Conservation (phyloP, 805 yeast genomes). For the Yarrowia porcina region DNA sequence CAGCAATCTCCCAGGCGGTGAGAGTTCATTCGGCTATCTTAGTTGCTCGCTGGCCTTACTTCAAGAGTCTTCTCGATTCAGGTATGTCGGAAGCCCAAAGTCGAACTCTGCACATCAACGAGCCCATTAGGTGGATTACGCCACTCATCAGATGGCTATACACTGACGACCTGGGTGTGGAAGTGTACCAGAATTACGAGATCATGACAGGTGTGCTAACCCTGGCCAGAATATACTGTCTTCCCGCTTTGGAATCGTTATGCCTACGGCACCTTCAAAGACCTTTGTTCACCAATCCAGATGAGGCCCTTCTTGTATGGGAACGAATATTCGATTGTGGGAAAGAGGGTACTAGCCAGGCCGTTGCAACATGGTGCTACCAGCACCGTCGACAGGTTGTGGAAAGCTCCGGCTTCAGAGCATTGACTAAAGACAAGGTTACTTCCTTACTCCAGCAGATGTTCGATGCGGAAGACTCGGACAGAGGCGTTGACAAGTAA, state of each 20-base stretch:
- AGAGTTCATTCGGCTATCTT: neutral
- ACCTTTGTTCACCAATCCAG: neutral
- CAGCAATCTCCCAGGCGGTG: neutral
- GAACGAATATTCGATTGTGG: neutral
- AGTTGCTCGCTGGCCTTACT: neutral
- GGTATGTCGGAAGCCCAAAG: constrained; percentile 11
- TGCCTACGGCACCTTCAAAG: neutral
- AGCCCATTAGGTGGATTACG: neutral
- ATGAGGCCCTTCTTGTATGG: constrained; percentile 4
- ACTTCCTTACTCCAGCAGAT: neutral
- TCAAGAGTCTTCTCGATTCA: neutral
- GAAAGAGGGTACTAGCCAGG: neutral
- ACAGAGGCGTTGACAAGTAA: neutral
- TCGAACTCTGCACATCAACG: neutral
- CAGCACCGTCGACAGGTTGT: neutral
- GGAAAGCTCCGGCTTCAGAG: neutral
- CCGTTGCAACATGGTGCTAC: neutral
- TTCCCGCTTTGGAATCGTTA: neutral
- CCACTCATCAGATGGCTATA: neutral
- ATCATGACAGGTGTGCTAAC: neutral
- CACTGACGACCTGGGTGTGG: neutral
- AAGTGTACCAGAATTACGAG: neutral
- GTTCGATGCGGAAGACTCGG: constrained; percentile 10
- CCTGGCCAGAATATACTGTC: neutral
- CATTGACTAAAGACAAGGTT: neutral